Base-by-base conservation (phyloP, 805 yeast genomes). In the Pichia kluyveri region DNA sequence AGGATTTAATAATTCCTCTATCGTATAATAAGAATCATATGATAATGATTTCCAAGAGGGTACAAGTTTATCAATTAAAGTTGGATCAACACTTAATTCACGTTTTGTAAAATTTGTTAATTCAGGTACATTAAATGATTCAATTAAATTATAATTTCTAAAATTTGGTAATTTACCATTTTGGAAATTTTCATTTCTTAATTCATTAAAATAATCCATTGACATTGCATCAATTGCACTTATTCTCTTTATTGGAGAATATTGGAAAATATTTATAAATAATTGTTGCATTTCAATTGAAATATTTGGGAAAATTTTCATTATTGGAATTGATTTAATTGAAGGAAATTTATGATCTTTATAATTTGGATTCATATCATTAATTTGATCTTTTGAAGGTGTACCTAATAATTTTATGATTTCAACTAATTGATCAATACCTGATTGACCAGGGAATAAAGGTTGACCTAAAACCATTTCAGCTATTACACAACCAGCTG, bases 401-500 rank as follows among this genome's bases (percentile, higher is more conserved):
- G 99, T 91, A 15, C 99, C 99, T 61, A 93, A 73, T 27, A 91
- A 86, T 68, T 93, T 93, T 65, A 91, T 91, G 57, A 91, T 91
- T 67, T 91, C 99, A 18, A 91, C 98, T 59, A 91, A 76, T 67
- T 93, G 99, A 65, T 93, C 99, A 50, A 93, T 91, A 38, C 99
- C 98, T 51, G 90, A 82, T 64, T 93, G 98, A 41, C 99, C 99
- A 12, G 99, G 99, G 69, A 93, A 93, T 55, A 93, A 71, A 14
- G 99, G 99, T 64, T 89, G 97, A 17, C 99, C 98, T 49, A 93
- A 75, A 54, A 90, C 79, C 59, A 93, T 71, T 69, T 93, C 99
- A 5, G 98, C 98, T 87, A 93, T 89, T 23, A 93, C 99, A 71
- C 99, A 93, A 19, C 96, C 96, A 14, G 95, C 88, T 14, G 96